Percentiles rank a stretch among this genome's conserved stretches.
Evolutionary conservation across 305 asterid species (phyloP).

Genomic region (Plantago coronopus): DNA sequence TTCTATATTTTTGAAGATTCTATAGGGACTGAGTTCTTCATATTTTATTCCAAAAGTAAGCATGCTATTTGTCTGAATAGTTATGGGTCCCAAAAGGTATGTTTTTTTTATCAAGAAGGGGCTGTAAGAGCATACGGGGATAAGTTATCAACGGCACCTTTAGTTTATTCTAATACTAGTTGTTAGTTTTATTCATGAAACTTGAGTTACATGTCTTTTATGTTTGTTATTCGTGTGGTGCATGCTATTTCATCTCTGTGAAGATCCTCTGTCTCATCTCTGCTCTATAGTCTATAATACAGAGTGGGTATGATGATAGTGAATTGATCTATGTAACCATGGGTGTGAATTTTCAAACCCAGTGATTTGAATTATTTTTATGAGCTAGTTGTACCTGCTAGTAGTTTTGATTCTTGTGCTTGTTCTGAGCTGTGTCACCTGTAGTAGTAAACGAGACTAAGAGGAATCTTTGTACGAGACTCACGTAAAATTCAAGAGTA

Average conservation of each 20-base stretch:
- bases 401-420: neutral
- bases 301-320: too few relatives aligned
- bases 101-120: slow-evolving; percentile 9
- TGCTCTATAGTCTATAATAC: neutral
- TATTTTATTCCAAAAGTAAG: too few relatives aligned
- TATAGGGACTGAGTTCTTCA: too few relatives aligned
- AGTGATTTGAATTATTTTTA: neutral
- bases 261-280: neutral
- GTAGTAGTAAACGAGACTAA: neutral
- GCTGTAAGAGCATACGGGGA: neutral
- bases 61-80: neutral
- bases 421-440: neutral
- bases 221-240: neutral
- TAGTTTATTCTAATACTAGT: neutral
- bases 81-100: slow-evolving; percentile 9
- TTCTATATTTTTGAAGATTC: too few relatives aligned
- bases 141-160: neutral
- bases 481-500: neutral
- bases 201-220: neutral
- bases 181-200: neutral
- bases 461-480: neutral
- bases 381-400: neutral
- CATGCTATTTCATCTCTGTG: neutral
- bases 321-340: neutral
- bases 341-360: neutral